Conservation (phyloP, 768 basidiomycete genomes). For the Lactifluus piperatus region DNA sequence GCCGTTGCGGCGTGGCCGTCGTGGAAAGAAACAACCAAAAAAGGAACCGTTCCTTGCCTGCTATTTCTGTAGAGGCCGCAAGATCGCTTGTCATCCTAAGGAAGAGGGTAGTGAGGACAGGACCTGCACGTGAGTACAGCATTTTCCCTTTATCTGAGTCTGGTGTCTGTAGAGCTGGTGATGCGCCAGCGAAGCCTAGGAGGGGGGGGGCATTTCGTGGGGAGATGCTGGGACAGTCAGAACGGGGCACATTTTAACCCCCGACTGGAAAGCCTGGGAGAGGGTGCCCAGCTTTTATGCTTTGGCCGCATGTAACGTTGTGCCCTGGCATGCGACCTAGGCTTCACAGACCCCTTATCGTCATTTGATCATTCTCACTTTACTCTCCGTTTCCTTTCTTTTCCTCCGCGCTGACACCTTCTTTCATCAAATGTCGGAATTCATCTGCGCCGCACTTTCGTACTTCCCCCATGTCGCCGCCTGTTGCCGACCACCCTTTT, state of each 20-base stretch:
- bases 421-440: background rate
- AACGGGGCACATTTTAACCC: background rate
- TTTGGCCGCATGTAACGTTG: background rate
- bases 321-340: background rate
- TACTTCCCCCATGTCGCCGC: background rate
- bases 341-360: conserved; percentile 2
- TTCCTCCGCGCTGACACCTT: background rate
- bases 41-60: conserved; percentile 33
- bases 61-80: conserved; percentile 33
- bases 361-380: background rate
- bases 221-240: background rate
- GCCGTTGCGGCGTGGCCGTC: conserved; percentile 23
- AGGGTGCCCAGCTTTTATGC: background rate
- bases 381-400: background rate
- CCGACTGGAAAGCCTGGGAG: background rate
- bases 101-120: conserved; percentile 25
- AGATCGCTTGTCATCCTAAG: conserved; percentile 33
- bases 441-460: background rate
- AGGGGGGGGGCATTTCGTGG: background rate
- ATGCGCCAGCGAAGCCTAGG: background rate
- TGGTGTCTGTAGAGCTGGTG: background rate
- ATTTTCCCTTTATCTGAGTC: background rate
- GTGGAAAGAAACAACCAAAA: conserved; percentile 24
- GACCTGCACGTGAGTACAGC: conserved; percentile 29
- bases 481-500: background rate